phyloP scores from a whole-genome alignment of 1,284 basidiomycete species.

The Puccinia hordei region DNA sequence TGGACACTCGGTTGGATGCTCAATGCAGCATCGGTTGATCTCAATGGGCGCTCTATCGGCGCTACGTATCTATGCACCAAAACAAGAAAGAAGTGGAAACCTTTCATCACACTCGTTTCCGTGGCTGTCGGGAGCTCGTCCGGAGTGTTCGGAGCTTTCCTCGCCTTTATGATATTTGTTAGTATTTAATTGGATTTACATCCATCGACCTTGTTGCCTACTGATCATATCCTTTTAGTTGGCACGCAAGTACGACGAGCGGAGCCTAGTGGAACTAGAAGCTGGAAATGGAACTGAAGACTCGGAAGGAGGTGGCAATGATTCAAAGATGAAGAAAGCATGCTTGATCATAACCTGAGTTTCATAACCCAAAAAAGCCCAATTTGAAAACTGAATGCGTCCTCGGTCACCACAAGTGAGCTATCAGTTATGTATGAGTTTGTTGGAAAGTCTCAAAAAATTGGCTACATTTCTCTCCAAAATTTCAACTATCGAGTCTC shows the following conservation, averaged over 20 bases:
- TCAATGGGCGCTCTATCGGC: slow-evolving; percentile 25
- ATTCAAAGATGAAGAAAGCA: neutral
- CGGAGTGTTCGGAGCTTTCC: slow-evolving; percentile 21
- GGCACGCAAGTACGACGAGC: slow-evolving; percentile 18
- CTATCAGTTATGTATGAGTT: neutral
- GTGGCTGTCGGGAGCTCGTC: slow-evolving; percentile 21
- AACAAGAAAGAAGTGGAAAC: slow-evolving; percentile 33
- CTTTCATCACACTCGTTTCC: slow-evolving; percentile 36
- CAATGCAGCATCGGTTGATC: slow-evolving; percentile 22
- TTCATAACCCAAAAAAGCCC: neutral
- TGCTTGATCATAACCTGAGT: neutral
- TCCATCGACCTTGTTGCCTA: neutral
- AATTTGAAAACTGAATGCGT: neutral
- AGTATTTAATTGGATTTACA: neutral
- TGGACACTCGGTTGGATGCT: slow-evolving; percentile 33
- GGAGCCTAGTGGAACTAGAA: neutral
- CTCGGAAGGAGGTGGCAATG: neutral
- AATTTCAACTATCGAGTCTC: too few relatives aligned
- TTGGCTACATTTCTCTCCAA: too few relatives aligned
- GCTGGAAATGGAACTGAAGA: neutral
- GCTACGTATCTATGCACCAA: slow-evolving; percentile 34
- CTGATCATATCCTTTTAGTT: neutral
- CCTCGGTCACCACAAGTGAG: neutral
- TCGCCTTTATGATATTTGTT: slow-evolving; percentile 24
- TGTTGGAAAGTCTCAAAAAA: too few relatives aligned